phyloP scores from a whole-genome alignment of 2,329 filamentous ascomycete species.

The Geosmithia morbida region DNA sequence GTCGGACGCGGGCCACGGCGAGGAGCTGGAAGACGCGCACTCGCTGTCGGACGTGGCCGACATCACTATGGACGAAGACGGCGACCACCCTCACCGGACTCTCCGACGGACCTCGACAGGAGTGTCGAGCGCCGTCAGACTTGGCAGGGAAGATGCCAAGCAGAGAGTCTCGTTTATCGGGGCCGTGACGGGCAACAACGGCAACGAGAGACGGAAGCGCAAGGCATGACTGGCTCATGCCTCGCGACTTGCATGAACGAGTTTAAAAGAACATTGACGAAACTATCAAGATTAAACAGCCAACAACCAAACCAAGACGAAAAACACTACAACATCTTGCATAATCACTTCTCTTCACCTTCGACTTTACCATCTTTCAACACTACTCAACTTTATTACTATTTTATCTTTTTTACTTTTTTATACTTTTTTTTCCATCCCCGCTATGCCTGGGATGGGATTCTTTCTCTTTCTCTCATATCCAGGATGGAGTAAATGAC shows the following conservation, averaged over 20 bases:
- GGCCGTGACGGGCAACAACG: conserved; percentile 18
- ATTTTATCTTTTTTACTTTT: neutral
- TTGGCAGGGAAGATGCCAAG: conserved; percentile 39
- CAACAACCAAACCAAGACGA: neutral
- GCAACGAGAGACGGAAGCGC: conserved; percentile 14
- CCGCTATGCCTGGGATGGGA: too few species aligned
- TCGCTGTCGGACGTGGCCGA: conserved; percentile 46
- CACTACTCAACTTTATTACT: neutral
- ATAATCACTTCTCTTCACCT: neutral
- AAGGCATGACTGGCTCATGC: conserved; percentile 9
- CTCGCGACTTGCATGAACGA: neutral
- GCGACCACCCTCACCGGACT: conserved; percentile 29
- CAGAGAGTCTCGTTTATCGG: conserved; percentile 38
- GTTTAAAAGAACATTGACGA: conserved; percentile 1
- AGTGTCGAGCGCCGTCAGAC: conserved; percentile 27
- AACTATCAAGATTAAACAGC: neutral
- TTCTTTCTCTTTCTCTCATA: too few species aligned
- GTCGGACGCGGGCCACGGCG: conserved; percentile 41
- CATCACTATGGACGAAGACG: conserved; percentile 45
- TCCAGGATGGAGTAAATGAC: too few species aligned
- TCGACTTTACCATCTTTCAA: neutral
- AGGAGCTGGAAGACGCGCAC: conserved; percentile 38
- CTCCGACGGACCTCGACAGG: conserved; percentile 28
- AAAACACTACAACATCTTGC: neutral
- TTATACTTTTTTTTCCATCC: too few species aligned